These are phyloP conservation scores for Eucalyptus pauciflora DNA, from an alignment of 345 rosid genomes.

Conservation along the genomic window DNA sequence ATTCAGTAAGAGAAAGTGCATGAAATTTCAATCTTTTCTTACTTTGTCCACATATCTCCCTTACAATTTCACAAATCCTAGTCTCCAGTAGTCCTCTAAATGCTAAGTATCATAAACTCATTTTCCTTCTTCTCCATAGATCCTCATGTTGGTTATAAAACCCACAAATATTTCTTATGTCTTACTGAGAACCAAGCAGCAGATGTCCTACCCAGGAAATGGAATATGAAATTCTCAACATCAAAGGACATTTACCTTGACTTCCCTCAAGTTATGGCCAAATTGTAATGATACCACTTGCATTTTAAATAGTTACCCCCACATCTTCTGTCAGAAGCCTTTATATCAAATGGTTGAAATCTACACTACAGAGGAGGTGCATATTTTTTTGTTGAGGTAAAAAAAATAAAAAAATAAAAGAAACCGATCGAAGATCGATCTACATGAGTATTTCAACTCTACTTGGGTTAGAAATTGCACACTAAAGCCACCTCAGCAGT, in stretches of 20 bases:
- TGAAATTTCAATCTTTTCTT: not conserved
- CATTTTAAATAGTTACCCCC: not conserved
- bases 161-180: not conserved
- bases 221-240: not conserved
- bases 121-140: not conserved
- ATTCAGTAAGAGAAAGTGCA: not conserved
- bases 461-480: not conserved
- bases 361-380: not conserved
- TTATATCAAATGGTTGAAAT: fast-evolving
- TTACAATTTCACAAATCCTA: not conserved
- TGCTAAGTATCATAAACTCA: not conserved
- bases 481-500: not conserved
- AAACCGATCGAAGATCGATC: not conserved
- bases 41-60: not conserved
- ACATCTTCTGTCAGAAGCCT: not conserved
- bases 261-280: not conserved
- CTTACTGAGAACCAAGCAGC: not conserved
- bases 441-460: not conserved
- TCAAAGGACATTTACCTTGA: not conserved
- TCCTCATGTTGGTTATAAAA: not conserved
- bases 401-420: not conserved
- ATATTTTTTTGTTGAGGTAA: not conserved
- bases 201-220: not conserved
- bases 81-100: not conserved
- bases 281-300: not conserved